Conservation (phyloP, 257 asterid genomes). For the Cruciata laevipes region DNA sequence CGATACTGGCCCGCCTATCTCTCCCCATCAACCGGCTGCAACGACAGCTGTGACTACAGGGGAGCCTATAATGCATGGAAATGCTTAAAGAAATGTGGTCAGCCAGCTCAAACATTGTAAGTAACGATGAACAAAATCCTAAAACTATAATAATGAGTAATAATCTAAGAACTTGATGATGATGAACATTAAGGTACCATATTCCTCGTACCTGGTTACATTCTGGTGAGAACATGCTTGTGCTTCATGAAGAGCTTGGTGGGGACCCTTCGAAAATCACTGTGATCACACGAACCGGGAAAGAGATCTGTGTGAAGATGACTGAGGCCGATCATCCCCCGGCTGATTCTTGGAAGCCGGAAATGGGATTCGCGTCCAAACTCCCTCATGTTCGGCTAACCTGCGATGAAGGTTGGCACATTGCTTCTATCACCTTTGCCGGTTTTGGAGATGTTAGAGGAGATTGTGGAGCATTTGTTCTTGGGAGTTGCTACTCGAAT, state of each 20-base stretch:
- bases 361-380: conserved; percentile 30
- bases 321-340: conserved; percentile 59
- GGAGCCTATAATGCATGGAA: conserved; percentile 57
- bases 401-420: conserved; percentile 53
- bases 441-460: conserved; percentile 59
- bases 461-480: conserved; percentile 40
- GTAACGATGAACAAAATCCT: conserved; percentile 9
- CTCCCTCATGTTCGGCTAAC: conserved; percentile 42
- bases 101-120: conserved; percentile 77
- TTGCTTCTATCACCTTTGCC: conserved; percentile 44
- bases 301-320: conserved; percentile 42
- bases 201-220: conserved; percentile 68
- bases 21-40: conserved; percentile 68
- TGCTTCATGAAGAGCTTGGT: conserved; percentile 68
- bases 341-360: conserved; percentile 45
- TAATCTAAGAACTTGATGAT: too few relatives aligned
- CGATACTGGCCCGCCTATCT: conserved; percentile 72
- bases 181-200: conserved; percentile 38
- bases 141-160: background rate
- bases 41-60: conserved; percentile 58
- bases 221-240: conserved; percentile 53
- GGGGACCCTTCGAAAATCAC: conserved; percentile 62
- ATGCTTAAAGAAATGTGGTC: conserved; percentile 67
- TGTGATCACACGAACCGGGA: conserved; percentile 28
- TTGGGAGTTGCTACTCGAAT: conserved; percentile 43